Evolutionary conservation across 1,139 yeast species (phyloP), one percentile per base, ranked within the genome.

Genomic region (Geotrichum fermentans): DNA sequence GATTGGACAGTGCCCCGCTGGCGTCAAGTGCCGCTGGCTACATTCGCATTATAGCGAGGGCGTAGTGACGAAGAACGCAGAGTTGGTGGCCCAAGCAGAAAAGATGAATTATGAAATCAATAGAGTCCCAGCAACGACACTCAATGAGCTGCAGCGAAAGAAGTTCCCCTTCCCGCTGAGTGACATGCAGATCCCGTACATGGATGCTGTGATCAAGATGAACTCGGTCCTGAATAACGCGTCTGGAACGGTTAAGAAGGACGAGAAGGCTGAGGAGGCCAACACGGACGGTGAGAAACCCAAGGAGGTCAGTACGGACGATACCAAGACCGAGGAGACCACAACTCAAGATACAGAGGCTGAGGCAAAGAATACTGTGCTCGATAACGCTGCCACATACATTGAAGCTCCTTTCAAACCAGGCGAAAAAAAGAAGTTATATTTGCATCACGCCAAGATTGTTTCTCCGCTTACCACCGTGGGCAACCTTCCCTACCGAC

Each of bases 401-500:
- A 71, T 78, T 48, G 97, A 90, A 61, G 77, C 94, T 1, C 83
- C 90, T n/a, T 79, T 82, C 66, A 79, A 78, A 59, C 75, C 87
- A 0, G 70, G 77, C n/a, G 97, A 92, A 66, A 92, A 92, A 78
- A 85, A 83, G 65, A 75, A 69, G 53, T 66, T 94, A 41, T 72
- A 88, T 61, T 74, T 86, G 47, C 71, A 74, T 46, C 71, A 79
- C 36, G 92, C 94, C 54, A 90, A 88, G 65, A 89, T 92, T 53
- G 83, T 92, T 11, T 88, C 97, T 1, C 99, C 99, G 1, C 75
- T 92, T 56, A 94, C 99, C 20, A 92, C 99, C 0, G 98, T 94
- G 6, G 99, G 99, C 29, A 92, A 92, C 66, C 73, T 94, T 61
- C 98, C 99, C 13, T 92, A 81, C 69, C 83, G 99, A 66, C 77